Conservation (phyloP, 441 rosid species). For the Arabidopsis hybrid region DNA sequence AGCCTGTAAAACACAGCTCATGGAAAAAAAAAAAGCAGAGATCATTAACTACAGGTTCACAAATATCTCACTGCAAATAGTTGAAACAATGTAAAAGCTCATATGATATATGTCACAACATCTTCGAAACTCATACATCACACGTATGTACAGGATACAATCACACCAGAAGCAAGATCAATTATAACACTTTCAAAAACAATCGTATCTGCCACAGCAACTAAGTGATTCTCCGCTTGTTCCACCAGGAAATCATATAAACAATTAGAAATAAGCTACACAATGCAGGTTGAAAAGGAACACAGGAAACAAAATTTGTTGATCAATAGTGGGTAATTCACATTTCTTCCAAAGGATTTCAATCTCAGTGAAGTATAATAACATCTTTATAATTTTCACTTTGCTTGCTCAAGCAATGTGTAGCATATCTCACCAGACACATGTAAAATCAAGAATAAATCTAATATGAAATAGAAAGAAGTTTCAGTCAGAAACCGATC, state of each 20-base stretch:
- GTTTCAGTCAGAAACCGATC: not conserved
- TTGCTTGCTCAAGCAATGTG: not conserved
- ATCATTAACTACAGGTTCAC: not conserved
- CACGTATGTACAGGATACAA: not conserved
- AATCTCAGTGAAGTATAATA: not conserved
- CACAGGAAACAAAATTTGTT: not conserved
- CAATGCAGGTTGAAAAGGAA: not conserved
- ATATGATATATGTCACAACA: not conserved
- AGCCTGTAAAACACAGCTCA: not conserved
- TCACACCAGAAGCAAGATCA: not conserved
- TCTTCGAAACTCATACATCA: not conserved
- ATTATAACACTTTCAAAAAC: not conserved
- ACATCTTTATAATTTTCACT: not conserved
- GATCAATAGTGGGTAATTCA: not conserved
- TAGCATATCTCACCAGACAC: not conserved
- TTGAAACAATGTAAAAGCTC: not conserved
- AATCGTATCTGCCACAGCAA: not conserved
- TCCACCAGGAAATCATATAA: not conserved
- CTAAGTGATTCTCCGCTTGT: not conserved
- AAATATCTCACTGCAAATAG: conserved; percentile 3
- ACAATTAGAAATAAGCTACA: not conserved
- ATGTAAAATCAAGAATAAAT: not conserved
- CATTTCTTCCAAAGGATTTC: not conserved
- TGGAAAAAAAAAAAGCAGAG: conserved; percentile 6
- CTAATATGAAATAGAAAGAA: not conserved